Conservation (phyloP, 257 asterid genomes). For the Scutellaria barbata region DNA sequence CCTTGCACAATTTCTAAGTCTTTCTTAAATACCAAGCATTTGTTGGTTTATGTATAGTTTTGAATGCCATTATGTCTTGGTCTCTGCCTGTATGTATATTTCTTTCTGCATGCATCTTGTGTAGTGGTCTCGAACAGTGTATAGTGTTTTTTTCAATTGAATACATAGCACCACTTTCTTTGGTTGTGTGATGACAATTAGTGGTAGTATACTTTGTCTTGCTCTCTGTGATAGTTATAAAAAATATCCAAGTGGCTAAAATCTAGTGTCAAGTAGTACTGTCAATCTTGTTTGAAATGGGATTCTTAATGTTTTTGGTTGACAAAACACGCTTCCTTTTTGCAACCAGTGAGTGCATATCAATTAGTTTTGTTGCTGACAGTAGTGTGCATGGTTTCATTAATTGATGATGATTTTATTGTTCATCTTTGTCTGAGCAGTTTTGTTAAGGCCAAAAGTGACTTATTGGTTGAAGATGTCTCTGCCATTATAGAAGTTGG, state of each 20-base stretch:
- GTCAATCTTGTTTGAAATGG: slow-evolving; percentile 27
- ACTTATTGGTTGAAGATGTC: slow-evolving; percentile 78
- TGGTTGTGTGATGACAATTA: slow-evolving; percentile 12
- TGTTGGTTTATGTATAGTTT: slow-evolving; percentile 3
- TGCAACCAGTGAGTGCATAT: slow-evolving; percentile 20
- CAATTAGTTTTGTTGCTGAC: slow-evolving; percentile 23
- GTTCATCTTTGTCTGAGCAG: slow-evolving; percentile 51
- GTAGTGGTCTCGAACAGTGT: slow-evolving; percentile 3
- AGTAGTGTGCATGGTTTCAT: slow-evolving; percentile 22
- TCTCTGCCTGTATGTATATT: not conserved
- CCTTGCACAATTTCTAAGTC: slow-evolving; percentile 14
- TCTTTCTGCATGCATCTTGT: slow-evolving; percentile 1
- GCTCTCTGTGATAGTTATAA: slow-evolving; percentile 31
- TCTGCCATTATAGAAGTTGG: slow-evolving; percentile 66
- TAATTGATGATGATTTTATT: slow-evolving; percentile 39
- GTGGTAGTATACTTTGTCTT: slow-evolving; percentile 17
- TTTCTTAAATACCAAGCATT: not conserved
- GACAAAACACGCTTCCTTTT: not conserved
- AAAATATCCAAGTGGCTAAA: slow-evolving; percentile 17
- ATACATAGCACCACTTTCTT: slow-evolving; percentile 27
- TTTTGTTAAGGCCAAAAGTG: slow-evolving; percentile 89
- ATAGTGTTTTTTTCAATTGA: slow-evolving; percentile 10
- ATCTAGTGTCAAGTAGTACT: not conserved
- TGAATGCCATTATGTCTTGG: slow-evolving; percentile 5
- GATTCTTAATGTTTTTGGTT: not conserved